phyloP scores from a whole-genome alignment of 257 asterid genomes.

The Solanum raphanifolium region DNA sequence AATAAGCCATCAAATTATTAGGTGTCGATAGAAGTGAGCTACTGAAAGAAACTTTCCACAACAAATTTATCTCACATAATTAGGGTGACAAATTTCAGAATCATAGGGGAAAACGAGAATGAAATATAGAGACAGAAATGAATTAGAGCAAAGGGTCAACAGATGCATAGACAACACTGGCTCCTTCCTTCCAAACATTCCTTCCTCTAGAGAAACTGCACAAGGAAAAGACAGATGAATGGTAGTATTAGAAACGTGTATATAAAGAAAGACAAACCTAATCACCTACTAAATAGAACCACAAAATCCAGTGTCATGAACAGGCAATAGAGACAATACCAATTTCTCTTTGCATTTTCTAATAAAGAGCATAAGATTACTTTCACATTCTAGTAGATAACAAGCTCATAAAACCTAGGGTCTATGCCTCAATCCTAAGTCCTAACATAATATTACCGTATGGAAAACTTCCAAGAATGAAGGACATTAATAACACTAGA shows the following conservation, averaged over 20 bases:
- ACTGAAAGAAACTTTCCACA: neutral
- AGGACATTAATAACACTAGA: neutral
- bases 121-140: neutral
- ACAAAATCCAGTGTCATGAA: neutral
- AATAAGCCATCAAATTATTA: neutral
- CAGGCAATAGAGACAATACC: neutral
- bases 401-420: neutral
- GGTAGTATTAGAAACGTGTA: neutral
- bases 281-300: neutral
- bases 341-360: neutral
- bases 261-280: neutral
- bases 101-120: neutral
- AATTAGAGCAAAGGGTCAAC: neutral
- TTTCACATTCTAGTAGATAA: neutral
- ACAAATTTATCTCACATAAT: neutral
- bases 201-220: neutral
- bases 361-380: neutral
- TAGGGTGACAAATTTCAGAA: neutral
- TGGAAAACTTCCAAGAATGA: neutral
- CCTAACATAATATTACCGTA: neutral
- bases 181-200: neutral
- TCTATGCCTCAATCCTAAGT: neutral
- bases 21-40: neutral
- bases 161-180: neutral
- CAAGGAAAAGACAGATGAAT: neutral